Base-by-base conservation (phyloP, 2,329 filamentous ascomycete genomes). In the Macroventuria anomochaeta region DNA sequence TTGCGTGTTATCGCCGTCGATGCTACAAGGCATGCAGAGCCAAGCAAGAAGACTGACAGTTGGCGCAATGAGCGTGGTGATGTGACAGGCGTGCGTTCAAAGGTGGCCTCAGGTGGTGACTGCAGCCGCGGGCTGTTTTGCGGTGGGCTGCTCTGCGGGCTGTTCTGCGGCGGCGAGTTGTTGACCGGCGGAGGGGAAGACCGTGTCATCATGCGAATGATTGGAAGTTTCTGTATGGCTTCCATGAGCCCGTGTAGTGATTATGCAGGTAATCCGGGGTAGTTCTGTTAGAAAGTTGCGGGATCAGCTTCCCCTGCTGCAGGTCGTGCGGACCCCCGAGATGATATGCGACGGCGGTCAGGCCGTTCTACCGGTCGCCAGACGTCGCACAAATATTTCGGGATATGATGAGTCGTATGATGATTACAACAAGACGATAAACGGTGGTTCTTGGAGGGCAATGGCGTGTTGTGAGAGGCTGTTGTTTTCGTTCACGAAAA, bases 21-120 rank as follows among this genome's bases (percentile, higher is more conserved):
- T 58, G 92, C 80, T 18, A 84, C 78, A 60, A 96, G 83, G 76
- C 96, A 96, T 49, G 85, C 81, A 10, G 89, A 82, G 34, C 93
- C 93, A 56, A 87, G 86, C 64, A 88, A 80, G 74, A 95, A 88
- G 54, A 96, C 76, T 20, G 85, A 81, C 12, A 91, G 75, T 72
- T 92, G 88, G 47, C 82, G 82, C 42, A 83, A 71, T 33, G 80
- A 83, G 66, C 85, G 83, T 42, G 75, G 70, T 13, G 79, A 79
- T 43, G 79, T 70, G 41, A 75, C 53, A 31, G 70, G 64, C n/a
- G 69, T 70, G 56, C 61, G 64, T 46, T 70, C 59, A 57, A 65
- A 65, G 34, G 59, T 41, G 33, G 58, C 40, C 44, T 67, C 61
- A 28, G 62, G 52, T 29, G 59, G 52, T 23, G 67, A 50, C 25